Base-by-base conservation (phyloP, 1,139 yeast species). In the Candida gigantensis region DNA sequence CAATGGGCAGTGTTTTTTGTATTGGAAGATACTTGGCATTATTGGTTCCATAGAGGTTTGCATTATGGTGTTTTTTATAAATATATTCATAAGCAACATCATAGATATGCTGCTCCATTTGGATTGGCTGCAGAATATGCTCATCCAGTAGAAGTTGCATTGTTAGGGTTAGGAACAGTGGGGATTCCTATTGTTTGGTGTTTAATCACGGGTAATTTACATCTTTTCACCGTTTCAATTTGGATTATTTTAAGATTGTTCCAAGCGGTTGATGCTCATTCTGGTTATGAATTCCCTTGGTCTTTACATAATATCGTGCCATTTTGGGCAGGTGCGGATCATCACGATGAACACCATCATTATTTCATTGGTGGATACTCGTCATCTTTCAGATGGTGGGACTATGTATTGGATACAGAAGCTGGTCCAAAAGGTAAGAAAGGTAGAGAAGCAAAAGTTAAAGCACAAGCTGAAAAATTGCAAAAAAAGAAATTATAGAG, bases 301-400 rank as follows among this genome's bases (percentile, higher is more conserved):
- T 87, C 96, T 5, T 74, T 90, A 57, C 90, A 87, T 66, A 87
- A 89, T 56, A 81, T 89, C 64, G 58, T 90, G 41, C 96, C 97
- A 24, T 77, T 90, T 65, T 90, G 97, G 97, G 95, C 97, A 12
- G 97, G 97, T 42, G 97, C 97, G 13, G 97, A 87, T 53, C 97
- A 90, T 62, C 97, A 90, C 58, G 97, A 90, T 59, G 88, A 86
- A 58, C 97, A 90, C 61, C 97, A 90, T 61, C 95, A 87, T 58
- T 88, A 82, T 65, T 90, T 90, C 64, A 83, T 79, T 49, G 97
- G 97, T 40, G 88, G 89, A 65, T 90, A 88, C 60, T 94, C 97
- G 17, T 84, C 95, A 39, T 81, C 92, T 24, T 90, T 90, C 75
- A 80, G 96, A 65, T 86, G 94, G 85, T 88, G 95, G 94, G 97